phyloP scores from a whole-genome alignment of 306 rosid genomes.

The Sesbania bispinosa region DNA sequence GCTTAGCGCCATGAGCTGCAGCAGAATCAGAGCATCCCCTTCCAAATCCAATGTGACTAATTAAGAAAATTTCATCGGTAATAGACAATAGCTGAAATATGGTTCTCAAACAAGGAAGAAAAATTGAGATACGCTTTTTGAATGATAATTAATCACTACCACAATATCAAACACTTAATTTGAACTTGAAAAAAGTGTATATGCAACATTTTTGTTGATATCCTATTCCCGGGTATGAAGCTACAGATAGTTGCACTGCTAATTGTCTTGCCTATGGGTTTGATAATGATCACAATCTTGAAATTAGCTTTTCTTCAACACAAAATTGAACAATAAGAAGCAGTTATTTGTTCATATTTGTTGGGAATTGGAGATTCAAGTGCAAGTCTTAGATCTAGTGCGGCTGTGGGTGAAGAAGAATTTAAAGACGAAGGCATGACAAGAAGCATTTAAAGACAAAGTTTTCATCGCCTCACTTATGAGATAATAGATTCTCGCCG shows the following conservation, averaged over 20 bases:
- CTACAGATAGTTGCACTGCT: not conserved
- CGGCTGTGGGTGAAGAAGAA: too few species aligned
- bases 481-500: too few species aligned
- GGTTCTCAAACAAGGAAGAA: not conserved
- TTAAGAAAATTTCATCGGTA: not conserved
- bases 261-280: not conserved
- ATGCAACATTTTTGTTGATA: too few species aligned
- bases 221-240: not conserved
- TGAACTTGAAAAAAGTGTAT: not conserved
- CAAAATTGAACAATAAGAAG: too few species aligned
- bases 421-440: too few species aligned
- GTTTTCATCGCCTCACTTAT: too few species aligned
- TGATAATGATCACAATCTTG: too few species aligned
- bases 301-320: too few species aligned
- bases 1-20: not conserved
- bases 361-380: too few species aligned
- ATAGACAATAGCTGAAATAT: not conserved
- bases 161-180: not conserved
- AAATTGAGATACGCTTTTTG: not conserved
- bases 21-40: not conserved
- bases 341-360: too few species aligned
- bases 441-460: too few species aligned
- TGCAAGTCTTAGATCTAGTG: too few species aligned
- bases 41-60: not conserved
- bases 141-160: not conserved